Conservation (phyloP, 192 early-diverging fungal genomes). For the Kickxella alabastrina region DNA sequence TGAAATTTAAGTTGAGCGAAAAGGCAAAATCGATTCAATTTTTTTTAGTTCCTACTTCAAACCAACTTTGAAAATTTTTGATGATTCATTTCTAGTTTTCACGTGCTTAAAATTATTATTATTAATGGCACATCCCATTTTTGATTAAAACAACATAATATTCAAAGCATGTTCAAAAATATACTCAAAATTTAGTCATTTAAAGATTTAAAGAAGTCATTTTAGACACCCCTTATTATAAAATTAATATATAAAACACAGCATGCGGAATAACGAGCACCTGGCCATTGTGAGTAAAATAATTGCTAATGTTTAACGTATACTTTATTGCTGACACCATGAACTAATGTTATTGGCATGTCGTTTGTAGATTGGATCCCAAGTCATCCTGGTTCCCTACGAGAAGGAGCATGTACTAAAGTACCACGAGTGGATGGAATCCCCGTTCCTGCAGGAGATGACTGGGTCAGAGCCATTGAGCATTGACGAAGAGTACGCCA, state of each 20-base stretch:
- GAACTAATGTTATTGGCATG: no score
- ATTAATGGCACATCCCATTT: no score
- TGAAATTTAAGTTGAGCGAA: neutral
- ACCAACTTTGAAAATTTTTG: constrained; percentile 1
- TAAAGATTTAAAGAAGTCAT: no score
- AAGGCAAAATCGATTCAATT: constrained; percentile 1
- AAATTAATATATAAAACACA: neutral
- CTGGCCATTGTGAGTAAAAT: constrained; percentile 38
- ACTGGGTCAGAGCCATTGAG: constrained; percentile 93
- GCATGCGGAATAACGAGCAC: constrained; percentile 39
- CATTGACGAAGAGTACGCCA: constrained; percentile 90
- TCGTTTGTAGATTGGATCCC: constrained; percentile 54
- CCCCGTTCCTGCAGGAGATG: constrained; percentile 84
- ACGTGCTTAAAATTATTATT: no score
- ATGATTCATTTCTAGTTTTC: constrained; percentile 15
- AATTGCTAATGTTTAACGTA: no score
- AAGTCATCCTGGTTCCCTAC: constrained; percentile 81
- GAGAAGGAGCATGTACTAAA: constrained; percentile 72
- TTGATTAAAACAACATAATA: neutral
- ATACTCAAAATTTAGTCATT: no score
- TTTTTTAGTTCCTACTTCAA: no score
- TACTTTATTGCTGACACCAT: no score
- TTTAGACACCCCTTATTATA: no score
- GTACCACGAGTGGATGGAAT: constrained; percentile 97
- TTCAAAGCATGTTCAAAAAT: neutral